phyloP scores from a whole-genome alignment of 2,329 filamentous ascomycete species.

The Talaromyces sp. region DNA sequence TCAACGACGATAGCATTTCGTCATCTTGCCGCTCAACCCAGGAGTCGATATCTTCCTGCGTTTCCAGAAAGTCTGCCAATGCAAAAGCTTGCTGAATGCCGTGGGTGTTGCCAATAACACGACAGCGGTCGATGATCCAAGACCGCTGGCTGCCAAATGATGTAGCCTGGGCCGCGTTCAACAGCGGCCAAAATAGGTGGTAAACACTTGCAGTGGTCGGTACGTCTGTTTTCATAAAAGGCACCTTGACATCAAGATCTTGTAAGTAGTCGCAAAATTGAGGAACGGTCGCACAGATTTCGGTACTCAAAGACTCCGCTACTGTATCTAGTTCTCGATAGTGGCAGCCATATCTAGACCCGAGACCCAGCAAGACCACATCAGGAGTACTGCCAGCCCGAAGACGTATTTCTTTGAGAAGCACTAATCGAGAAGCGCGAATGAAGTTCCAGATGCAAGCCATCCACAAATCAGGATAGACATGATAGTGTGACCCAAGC shows the following conservation, averaged over 20 bases:
- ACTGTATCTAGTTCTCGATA: not conserved
- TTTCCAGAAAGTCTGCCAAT: slow-evolving; percentile 18
- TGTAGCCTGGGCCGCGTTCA: slow-evolving; percentile 13
- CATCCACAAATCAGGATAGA: slow-evolving; percentile 20
- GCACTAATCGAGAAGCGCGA: slow-evolving; percentile 19
- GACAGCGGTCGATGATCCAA: slow-evolving; percentile 19
- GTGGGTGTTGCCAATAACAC: slow-evolving; percentile 16
- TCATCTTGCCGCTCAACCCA: slow-evolving; percentile 11
- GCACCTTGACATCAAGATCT: not conserved
- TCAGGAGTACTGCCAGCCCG: not conserved
- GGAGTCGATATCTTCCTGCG: not conserved
- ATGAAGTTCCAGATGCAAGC: slow-evolving; percentile 20
- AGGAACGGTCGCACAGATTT: slow-evolving; percentile 13
- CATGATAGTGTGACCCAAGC: slow-evolving; percentile 10
- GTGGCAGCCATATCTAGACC: not conserved
- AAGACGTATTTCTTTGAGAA: slow-evolving; percentile 18
- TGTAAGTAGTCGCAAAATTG: slow-evolving; percentile 7
- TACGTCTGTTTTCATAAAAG: slow-evolving; percentile 2
- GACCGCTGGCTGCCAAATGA: slow-evolving; percentile 6
- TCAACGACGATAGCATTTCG: not conserved
- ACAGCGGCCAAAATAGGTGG: slow-evolving; percentile 20
- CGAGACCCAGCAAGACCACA: not conserved
- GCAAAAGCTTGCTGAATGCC: slow-evolving; percentile 19
- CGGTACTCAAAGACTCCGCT: not conserved
- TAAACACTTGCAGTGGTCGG: slow-evolving; percentile 19